phyloP scores from a whole-genome alignment of 2,329 filamentous ascomycete species.

The Paecilomyces dactylethromorphus region DNA sequence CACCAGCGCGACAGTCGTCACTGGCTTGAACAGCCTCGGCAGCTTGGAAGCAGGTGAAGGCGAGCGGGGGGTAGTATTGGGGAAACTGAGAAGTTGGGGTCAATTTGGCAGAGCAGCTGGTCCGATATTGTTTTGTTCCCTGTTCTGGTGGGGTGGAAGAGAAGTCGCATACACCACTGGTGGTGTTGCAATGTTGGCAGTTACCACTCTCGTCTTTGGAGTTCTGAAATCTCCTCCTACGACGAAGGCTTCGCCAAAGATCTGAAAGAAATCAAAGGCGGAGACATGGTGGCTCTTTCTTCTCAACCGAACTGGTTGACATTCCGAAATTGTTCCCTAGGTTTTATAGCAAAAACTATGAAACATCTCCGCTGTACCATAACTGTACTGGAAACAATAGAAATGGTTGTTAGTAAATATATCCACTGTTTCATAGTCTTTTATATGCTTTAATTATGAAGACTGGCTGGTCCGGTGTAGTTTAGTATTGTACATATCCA shows the following conservation, averaged over 20 bases:
- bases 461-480: neutral
- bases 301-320: neutral
- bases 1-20: conserved; percentile 91
- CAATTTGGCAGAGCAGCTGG: conserved; percentile 84
- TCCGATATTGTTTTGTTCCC: conserved; percentile 81
- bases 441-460: neutral
- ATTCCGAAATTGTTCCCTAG: neutral
- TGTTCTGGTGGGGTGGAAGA: conserved; percentile 98
- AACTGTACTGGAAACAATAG: neutral
- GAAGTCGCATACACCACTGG: conserved; percentile 79
- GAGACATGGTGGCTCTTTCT: neutral
- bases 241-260: neutral
- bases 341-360: neutral
- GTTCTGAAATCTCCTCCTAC: conserved; percentile 58
- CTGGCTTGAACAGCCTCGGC: conserved; percentile 81
- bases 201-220: conserved; percentile 64
- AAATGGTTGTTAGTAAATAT: neutral
- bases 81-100: conserved; percentile 71
- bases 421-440: neutral
- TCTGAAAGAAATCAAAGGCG: neutral
- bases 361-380: neutral
- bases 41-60: conserved; percentile 77
- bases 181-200: conserved; percentile 69
- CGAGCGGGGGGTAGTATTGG: conserved; percentile 81
- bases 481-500: neutral